Evolutionary conservation across 164 flowering plant genomes (phyloP), one percentile per base, ranked within the genome.

Genomic region (Nelumbo lutea): DNA sequence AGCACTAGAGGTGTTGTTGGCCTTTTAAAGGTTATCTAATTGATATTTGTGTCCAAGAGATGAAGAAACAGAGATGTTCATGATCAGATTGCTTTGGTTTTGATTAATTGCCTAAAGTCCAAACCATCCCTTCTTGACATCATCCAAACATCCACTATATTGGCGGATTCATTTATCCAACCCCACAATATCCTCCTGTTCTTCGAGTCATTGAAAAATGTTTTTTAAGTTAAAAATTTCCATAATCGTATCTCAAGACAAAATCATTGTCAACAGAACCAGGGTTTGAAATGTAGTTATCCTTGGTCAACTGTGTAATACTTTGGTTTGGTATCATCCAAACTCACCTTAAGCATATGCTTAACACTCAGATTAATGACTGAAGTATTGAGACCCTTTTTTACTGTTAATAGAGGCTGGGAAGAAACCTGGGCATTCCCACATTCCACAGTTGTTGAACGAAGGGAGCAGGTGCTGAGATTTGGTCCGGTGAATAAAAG

Each of bases 381-480:
- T 0, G 86, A 86, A 5, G 87, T 85, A 41, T 84, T 85, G 2
- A 85, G 58, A 0, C 89, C 95, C 4, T 9, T 38, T 0, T 27
- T 9, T 13, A 41, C 78, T 58, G 3, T 59, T 55, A 39, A 41
- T 61, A 0, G 69, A 62, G 2, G 88, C 93, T 0, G 96, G 96
- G 70, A 63, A 88, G 67, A 90, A 86, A 72, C 88, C 93, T 0
- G 91, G 90, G 68, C 93, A 90, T 65, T 90, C 96, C 96, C 96
- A 88, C 89, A 86, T 88, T 59, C 91, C 91, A 1, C 80, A 82
- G 5, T 40, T 59, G 0, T 64, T 42, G 0, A 66, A 71, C 0
- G 85, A 83, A 68, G 85, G 82, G 0, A 88, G 67, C 1, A 87
- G 87, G 38, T 81, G 68, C 42, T 78, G 9, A 1, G 84, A 65